Evolutionary conservation across 208 protist species (phyloP).

Genomic region (Acanthamoeba healyi): DNA sequence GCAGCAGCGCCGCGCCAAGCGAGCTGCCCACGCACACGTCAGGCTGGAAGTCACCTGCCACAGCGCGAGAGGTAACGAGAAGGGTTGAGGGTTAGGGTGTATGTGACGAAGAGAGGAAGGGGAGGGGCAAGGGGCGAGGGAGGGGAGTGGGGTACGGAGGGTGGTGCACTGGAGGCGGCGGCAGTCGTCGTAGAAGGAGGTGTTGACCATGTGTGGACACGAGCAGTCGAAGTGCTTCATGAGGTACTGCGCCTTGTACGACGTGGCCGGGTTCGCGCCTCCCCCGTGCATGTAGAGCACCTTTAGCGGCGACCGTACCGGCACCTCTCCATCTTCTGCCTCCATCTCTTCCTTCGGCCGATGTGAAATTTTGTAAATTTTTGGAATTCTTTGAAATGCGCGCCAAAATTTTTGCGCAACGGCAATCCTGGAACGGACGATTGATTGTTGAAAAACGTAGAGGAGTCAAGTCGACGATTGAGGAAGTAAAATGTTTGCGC

Average conservation of each 20-base stretch:
- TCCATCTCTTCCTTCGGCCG: not conserved
- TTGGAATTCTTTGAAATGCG: not conserved
- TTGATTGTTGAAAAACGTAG: no score
- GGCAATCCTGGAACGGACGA: no score
- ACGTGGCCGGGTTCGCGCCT: conserved; percentile 5
- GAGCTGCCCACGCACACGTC: conserved; percentile 42
- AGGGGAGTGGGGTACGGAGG: not conserved
- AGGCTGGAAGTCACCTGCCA: not conserved
- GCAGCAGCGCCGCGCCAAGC: not conserved
- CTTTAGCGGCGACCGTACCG: not conserved
- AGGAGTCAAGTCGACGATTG: no score
- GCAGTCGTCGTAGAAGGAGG: conserved; percentile 28
- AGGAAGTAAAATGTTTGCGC: no score
- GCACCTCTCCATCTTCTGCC: not conserved
- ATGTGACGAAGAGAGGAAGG: not conserved
- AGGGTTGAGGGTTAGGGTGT: not conserved
- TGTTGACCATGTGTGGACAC: conserved; percentile 29
- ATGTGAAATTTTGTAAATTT: not conserved
- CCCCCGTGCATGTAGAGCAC: conserved; percentile 45
- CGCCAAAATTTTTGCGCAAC: no score
- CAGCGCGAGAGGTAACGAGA: not conserved
- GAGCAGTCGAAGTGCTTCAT: conserved; percentile 21
- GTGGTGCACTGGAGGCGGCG: conserved; percentile 5
- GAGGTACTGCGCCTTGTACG: conserved; percentile 48
- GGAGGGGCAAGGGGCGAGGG: not conserved